A percentile compares a stretch with the other conserved stretches of the same genome.
phyloP scores from a whole-genome alignment of 1,284 basidiomycete genomes.

The Mycosarcoma maydis region DNA sequence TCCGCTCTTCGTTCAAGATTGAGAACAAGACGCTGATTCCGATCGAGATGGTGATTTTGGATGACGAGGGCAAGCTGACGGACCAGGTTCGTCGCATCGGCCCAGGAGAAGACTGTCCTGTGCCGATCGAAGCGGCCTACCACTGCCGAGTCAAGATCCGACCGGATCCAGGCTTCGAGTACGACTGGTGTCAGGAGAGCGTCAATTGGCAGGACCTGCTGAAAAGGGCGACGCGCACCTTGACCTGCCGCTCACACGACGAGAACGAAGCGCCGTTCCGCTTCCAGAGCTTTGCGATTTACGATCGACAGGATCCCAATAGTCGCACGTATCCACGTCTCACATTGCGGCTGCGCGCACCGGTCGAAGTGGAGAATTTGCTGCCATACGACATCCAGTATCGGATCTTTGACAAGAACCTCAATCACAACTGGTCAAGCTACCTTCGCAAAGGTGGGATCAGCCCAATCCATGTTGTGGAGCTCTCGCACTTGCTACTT shows the following conservation, averaged over 20 bases:
- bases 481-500: constrained; percentile 90
- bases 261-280: constrained; percentile 89
- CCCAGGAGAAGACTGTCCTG: constrained; percentile 86
- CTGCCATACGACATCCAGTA: constrained; percentile 96
- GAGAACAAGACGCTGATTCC: constrained; percentile 93
- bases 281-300: constrained; percentile 91
- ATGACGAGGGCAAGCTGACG: constrained; percentile 82
- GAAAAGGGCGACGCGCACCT: constrained; percentile 77
- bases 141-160: constrained; percentile 85
- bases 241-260: constrained; percentile 86
- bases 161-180: constrained; percentile 94
- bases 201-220: constrained; percentile 90
- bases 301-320: constrained; percentile 76
- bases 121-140: constrained; percentile 91
- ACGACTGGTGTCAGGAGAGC: constrained; percentile 86
- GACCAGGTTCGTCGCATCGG: constrained; percentile 86
- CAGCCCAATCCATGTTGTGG: constrained; percentile 96
- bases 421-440: constrained; percentile 82
- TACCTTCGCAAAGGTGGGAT: constrained; percentile 92
- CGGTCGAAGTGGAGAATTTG: constrained; percentile 94
- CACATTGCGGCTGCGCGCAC: constrained; percentile 87
- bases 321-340: constrained; percentile 78
- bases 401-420: constrained; percentile 92
- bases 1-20: constrained; percentile 91
- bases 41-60: constrained; percentile 89